Conservation (phyloP, 257 asterid genomes). For the Solanum tacnaense region DNA sequence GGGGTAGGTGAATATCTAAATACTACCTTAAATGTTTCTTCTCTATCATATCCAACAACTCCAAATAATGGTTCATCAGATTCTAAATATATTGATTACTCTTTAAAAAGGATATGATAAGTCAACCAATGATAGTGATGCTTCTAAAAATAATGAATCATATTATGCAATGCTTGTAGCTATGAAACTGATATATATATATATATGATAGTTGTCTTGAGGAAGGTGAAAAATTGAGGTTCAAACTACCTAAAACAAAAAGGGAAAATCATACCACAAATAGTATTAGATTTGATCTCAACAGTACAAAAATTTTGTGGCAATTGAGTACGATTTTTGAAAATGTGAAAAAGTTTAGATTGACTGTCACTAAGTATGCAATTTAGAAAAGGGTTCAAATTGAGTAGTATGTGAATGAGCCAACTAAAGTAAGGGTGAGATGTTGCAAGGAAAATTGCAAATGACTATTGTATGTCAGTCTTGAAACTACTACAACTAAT, state of each 20-base stretch:
- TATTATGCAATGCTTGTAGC: not conserved
- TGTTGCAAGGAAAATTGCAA: not conserved
- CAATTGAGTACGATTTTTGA: not conserved
- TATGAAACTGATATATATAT: not conserved
- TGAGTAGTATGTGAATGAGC: not conserved
- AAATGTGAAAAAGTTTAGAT: not conserved
- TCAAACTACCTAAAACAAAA: not conserved
- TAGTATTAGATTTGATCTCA: not conserved
- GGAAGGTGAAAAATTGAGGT: not conserved
- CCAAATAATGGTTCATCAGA: too few species aligned
- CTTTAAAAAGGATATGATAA: too few species aligned
- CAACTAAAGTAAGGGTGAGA: not conserved
- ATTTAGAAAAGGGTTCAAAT: not conserved
- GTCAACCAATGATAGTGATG: too few species aligned
- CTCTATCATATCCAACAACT: not conserved
- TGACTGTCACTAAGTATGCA: not conserved
- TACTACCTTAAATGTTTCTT: not conserved
- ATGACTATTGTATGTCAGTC: not conserved
- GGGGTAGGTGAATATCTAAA: not conserved
- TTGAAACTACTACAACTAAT: not conserved
- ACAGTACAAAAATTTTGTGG: not conserved
- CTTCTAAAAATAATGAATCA: not conserved
- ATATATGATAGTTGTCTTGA: not conserved
- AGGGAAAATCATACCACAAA: not conserved
- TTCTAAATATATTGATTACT: too few species aligned